Evolutionary conservation across 2,329 filamentous ascomycete genomes (phyloP), one percentile per base, ranked within the genome.

Genomic region (Saccharata proteae): DNA sequence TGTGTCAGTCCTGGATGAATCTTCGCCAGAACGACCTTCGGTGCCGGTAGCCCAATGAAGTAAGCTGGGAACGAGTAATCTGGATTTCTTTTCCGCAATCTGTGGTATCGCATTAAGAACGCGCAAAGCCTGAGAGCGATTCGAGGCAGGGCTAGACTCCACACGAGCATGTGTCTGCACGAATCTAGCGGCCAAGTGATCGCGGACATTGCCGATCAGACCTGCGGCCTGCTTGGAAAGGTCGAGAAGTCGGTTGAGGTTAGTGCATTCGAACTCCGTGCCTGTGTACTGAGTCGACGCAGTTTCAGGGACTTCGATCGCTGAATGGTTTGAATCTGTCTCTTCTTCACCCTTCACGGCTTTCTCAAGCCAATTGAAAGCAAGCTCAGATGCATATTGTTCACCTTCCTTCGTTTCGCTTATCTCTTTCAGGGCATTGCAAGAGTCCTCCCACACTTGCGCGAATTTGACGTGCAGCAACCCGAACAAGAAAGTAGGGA

Each of bases 401-500:
- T 94, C 85, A 14, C 82, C 84, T 22, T 61, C 56, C 41, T 79
- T 77, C 14, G 67, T 69, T 42, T 81, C 69, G 13, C 76, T 71
- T 32, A 98, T 75, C 30, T 77, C 67, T 46, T 83, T 80, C 46
- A 98, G 59, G 1, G 81, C 75, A 33, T 75, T 70, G 30, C 79
- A 74, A 1, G 82, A 72, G 45, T 93, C 83, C 38, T 93, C 82
- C 82, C 88, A 94, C 5, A 92, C 65, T 20, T 84, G 84, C 1
- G 85, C 72, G 41, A 94, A 66, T 43, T 80, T 82, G 29, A 93
- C 75, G 1, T 86, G 90, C 37, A 96, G 67, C 55, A 94, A 70
- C 29, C 90, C 90, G 44, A 94, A 93, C 44, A 84, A 76, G 46
- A 86, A 96, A 0, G 73, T 68, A 0, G 86, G 81, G 17, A 96